phyloP scores from a whole-genome alignment of 1,284 basidiomycete species.

The Ceratobasidium sp. region DNA sequence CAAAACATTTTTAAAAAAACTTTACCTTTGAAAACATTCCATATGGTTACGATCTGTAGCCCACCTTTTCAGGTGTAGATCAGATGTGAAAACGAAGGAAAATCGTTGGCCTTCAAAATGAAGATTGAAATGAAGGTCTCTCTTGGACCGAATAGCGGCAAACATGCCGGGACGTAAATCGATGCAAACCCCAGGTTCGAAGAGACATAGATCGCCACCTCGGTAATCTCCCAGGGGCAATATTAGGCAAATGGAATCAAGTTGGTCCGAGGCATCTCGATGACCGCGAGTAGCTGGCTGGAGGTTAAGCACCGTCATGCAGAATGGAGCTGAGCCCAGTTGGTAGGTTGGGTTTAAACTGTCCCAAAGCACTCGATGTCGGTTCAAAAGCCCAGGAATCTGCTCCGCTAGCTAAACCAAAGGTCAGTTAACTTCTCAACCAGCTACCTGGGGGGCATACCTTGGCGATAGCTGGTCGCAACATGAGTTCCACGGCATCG shows the following conservation, averaged over 20 bases:
- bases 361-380: no score
- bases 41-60: neutral
- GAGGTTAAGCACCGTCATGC: neutral
- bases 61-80: neutral
- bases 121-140: constrained; percentile 10
- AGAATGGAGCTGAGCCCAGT: neutral
- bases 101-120: constrained; percentile 5
- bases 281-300: neutral
- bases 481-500: no score
- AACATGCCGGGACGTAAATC: neutral
- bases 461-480: no score
- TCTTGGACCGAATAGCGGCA: constrained; percentile 4
- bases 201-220: neutral
- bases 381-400: no score
- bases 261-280: neutral
- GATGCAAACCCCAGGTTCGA: neutral
- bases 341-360: no score
- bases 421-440: no score
- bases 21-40: neutral
- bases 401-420: no score
- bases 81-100: neutral
- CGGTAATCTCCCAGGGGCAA: neutral
- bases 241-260: constrained; percentile 6
- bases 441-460: no score
- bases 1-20: no score